Evolutionary conservation across 305 asterid species (phyloP).

Genomic region (Fraxinus sp.): DNA sequence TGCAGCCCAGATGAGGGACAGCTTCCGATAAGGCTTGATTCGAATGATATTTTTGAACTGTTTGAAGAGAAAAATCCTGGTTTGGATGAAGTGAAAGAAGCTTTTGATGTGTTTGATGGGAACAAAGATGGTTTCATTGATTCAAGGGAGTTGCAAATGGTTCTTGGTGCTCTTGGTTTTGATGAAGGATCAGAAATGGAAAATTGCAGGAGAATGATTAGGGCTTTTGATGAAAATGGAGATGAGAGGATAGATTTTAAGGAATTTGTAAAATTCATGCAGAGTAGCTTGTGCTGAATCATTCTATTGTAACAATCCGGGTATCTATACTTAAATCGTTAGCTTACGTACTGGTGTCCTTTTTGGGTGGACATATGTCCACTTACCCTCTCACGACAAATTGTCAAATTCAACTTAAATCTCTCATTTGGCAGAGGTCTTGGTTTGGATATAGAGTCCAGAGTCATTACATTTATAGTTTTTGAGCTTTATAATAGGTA

Average conservation of each 20-base stretch:
- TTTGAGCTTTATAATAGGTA: no score
- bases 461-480: no score
- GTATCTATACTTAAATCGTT: no score
- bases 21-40: conserved; percentile 12
- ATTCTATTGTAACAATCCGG: not conserved
- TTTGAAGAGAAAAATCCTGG: conserved; percentile 31
- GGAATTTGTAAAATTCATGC: conserved; percentile 31
- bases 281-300: not conserved
- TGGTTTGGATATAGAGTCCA: no score
- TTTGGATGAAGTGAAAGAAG: conserved; percentile 26
- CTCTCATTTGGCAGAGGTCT: no score
- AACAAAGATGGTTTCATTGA: conserved; percentile 39
- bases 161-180: conserved; percentile 30
- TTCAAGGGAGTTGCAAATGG: conserved; percentile 28
- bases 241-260: conserved; percentile 33
- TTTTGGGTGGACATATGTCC: no score
- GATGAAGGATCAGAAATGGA: conserved; percentile 28
- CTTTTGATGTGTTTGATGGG: conserved; percentile 37
- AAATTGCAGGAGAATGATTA: conserved; percentile 35
- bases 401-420: no score
- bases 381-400: no score
- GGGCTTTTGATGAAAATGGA: conserved; percentile 27
- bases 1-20: not conserved
- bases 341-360: no score
- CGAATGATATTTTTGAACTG: not conserved